Evolutionary conservation across 768 basidiomycete genomes (phyloP).

Genomic region (Ramaria sp.): DNA sequence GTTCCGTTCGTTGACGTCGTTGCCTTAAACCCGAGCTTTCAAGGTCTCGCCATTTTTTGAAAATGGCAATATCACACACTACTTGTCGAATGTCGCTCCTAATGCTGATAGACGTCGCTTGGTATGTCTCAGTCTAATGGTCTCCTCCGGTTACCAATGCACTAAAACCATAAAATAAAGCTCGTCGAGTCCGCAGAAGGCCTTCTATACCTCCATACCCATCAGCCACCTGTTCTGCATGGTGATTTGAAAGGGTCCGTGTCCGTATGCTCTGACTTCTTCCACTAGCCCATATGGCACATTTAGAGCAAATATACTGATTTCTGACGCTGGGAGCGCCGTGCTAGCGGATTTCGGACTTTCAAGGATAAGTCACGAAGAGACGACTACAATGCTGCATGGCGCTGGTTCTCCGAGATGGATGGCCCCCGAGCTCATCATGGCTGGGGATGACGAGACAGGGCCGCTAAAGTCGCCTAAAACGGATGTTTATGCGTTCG

Average conservation of each 20-base stretch:
- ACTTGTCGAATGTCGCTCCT: slow-evolving; percentile 10
- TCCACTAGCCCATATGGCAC: slow-evolving; percentile 13
- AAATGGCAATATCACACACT: slow-evolving; percentile 17
- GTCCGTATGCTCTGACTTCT: not conserved
- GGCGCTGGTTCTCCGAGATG: slow-evolving; percentile 20
- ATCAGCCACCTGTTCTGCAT: slow-evolving; percentile 25
- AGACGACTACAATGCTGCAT: slow-evolving; percentile 15
- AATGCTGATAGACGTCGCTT: not conserved
- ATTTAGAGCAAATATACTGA: slow-evolving; percentile 37
- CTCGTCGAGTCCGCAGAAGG: slow-evolving; percentile 34
- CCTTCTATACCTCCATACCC: slow-evolving; percentile 32
- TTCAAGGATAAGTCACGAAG: slow-evolving; percentile 15
- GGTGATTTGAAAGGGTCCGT: slow-evolving; percentile 19
- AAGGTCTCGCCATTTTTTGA: slow-evolving; percentile 15
- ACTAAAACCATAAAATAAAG: slow-evolving; percentile 16
- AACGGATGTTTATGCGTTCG: slow-evolving; percentile 7
- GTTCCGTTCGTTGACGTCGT: not conserved
- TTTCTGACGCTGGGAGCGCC: slow-evolving; percentile 29
- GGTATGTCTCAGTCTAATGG: not conserved
- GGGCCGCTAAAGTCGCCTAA: not conserved
- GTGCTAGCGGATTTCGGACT: slow-evolving; percentile 44
- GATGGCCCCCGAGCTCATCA: slow-evolving; percentile 24
- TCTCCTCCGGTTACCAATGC: not conserved
- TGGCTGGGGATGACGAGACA: not conserved
- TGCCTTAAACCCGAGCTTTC: not conserved